Evolutionary conservation across 495 filamentous ascomycete genomes (phyloP).

Genomic region (Rhizodiscina lignyota): DNA sequence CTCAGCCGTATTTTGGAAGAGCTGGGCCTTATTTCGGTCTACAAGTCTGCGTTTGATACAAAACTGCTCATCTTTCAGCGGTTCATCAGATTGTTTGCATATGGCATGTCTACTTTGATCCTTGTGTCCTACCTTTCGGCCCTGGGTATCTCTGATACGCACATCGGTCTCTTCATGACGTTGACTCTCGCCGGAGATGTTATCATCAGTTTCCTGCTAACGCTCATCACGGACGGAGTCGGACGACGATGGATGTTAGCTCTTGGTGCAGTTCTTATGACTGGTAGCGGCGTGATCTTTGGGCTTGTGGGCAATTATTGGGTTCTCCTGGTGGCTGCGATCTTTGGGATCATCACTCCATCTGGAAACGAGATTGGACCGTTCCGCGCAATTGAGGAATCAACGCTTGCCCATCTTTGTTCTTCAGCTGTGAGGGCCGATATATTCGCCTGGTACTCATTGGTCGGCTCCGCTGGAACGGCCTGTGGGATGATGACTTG

Average conservation of each 20-base stretch:
- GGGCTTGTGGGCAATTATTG: conserved; percentile 53
- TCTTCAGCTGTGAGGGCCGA: conserved; percentile 42
- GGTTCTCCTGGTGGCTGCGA: conserved; percentile 53
- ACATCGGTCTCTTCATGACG: conserved; percentile 77
- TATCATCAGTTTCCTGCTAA: conserved; percentile 56
- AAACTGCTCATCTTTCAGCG: conserved; percentile 60
- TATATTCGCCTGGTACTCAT: conserved; percentile 70
- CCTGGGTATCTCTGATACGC: conserved; percentile 46
- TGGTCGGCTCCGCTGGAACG: conserved; percentile 45
- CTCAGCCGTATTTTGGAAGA: no score
- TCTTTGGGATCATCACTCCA: conserved; percentile 74
- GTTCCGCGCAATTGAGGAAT: conserved; percentile 73
- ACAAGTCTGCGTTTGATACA: no score
- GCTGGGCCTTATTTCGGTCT: no score
- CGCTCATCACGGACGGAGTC: conserved; percentile 56
- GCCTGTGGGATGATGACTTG: conserved; percentile 48
- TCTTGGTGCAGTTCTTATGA: conserved; percentile 53
- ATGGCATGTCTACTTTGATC: conserved; percentile 59
- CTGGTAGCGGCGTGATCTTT: conserved; percentile 49
- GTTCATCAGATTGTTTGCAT: conserved; percentile 64
- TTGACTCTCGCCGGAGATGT: conserved; percentile 70
- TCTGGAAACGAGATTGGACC: conserved; percentile 35
- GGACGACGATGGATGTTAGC: conserved; percentile 53
- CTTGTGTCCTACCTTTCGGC: conserved; percentile 54
- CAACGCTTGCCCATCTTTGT: conserved; percentile 58